These are phyloP conservation scores for Epicoccum nigrum DNA, from an alignment of 2,329 filamentous ascomycete genomes.

Conservation along the genomic window DNA sequence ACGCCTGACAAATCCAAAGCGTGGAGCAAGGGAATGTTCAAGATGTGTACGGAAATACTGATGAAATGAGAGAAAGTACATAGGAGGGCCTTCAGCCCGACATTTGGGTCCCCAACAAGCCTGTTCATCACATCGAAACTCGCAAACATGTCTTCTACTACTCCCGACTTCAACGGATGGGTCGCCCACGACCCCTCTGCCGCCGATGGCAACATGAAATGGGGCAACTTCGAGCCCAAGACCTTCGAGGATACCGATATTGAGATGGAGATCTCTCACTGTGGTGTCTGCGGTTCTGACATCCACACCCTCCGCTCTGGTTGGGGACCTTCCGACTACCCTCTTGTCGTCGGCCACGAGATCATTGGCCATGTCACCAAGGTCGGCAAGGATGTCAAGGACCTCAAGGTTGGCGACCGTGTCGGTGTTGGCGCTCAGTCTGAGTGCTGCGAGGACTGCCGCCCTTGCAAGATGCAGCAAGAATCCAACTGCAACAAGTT, in stretches of 20 bases:
- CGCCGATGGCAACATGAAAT: slow-evolving; percentile 61
- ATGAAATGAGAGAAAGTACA: slow-evolving; percentile 1
- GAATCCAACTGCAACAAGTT: slow-evolving; percentile 54
- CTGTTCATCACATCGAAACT: background rate
- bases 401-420: slow-evolving; percentile 67
- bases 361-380: slow-evolving; percentile 49
- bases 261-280: slow-evolving; percentile 49
- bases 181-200: slow-evolving; percentile 58
- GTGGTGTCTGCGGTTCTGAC: slow-evolving; percentile 46
- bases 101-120: background rate
- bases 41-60: background rate
- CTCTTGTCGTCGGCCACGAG: slow-evolving; percentile 53
- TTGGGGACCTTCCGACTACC: slow-evolving; percentile 57
- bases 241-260: slow-evolving; percentile 70
- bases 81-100: slow-evolving; percentile 2
- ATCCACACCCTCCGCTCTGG: slow-evolving; percentile 47
- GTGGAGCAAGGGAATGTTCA: slow-evolving; percentile 4
- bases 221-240: slow-evolving; percentile 55
- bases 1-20: slow-evolving; percentile 30
- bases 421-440: slow-evolving; percentile 59
- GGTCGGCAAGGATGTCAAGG: slow-evolving; percentile 51
- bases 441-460: slow-evolving; percentile 56
- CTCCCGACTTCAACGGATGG: slow-evolving; percentile 61
- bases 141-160: slow-evolving; percentile 33
- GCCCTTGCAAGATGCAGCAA: slow-evolving; percentile 53